Evolutionary conservation across 2,329 filamentous ascomycete species (phyloP).

Genomic region (Microdochium nivale): DNA sequence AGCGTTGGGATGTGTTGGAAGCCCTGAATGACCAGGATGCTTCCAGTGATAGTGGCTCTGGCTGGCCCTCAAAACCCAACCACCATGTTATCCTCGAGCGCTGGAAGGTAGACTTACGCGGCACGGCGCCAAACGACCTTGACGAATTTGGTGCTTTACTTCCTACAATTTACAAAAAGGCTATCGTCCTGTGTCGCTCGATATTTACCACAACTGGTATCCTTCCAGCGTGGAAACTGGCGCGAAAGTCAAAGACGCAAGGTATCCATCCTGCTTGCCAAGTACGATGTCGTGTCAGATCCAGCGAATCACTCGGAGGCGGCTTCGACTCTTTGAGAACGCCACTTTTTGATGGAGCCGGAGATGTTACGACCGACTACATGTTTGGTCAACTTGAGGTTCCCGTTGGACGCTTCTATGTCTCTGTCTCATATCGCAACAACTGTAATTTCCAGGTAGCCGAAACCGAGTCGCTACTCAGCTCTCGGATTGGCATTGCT

Average conservation of each 20-base stretch:
- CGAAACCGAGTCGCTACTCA: constrained; percentile 81
- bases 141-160: constrained; percentile 56
- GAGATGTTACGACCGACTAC: constrained; percentile 64
- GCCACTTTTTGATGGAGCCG: constrained; percentile 56
- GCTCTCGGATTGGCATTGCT: constrained; percentile 80
- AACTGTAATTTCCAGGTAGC: constrained; percentile 89
- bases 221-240: constrained; percentile 79
- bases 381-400: constrained; percentile 79
- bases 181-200: constrained; percentile 87
- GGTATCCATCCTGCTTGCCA: constrained; percentile 58
- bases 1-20: constrained; percentile 86
- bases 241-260: constrained; percentile 63
- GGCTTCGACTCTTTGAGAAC: constrained; percentile 62
- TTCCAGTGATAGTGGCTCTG: constrained; percentile 36
- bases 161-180: constrained; percentile 93
- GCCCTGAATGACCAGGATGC: constrained; percentile 60
- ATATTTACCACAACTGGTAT: constrained; percentile 76
- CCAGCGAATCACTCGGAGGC: constrained; percentile 45
- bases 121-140: constrained; percentile 34
- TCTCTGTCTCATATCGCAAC: constrained; percentile 75
- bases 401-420: constrained; percentile 74
- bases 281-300: constrained; percentile 72
- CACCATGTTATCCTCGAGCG: constrained; percentile 81
- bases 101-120: constrained; percentile 79
- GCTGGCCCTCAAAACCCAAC: constrained; percentile 34